Base-by-base conservation (phyloP, 2,329 filamentous ascomycete genomes). In the Fusarium acutatum region DNA sequence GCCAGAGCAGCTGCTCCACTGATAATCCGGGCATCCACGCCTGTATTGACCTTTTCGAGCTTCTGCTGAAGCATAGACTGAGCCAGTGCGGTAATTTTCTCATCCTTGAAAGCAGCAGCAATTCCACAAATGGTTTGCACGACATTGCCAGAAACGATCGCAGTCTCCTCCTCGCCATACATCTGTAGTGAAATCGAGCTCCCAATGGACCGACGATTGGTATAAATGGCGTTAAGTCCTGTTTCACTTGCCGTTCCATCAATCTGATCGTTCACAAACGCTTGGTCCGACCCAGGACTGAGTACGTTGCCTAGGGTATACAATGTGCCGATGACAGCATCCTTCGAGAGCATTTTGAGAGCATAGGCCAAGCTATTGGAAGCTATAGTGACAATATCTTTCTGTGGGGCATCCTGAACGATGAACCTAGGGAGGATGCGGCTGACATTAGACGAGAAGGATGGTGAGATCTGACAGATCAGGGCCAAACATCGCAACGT, bases 41-140 rank as follows among this genome's bases (percentile, higher is more conserved):
- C 85, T 67, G 89, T 87, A 78, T 90, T 96, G 62, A 98, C 90
- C 82, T 96, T 96, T 69, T 93, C 92, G 65, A 98, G 89, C 82
- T 99, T 98, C 79, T 99, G 96, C n/a, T 97, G 84, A 30, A 99
- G 89, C 91, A 99, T 98, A 2, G 95, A 97, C 77, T 98, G 93
- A 6, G 95, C 96, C 59, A 99, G 86, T 10, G 95, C 95, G 12
- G 93, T 96, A 60, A 99, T 97, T 83, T 98, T 97, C 67, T 94
- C 91, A 78, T 99, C 95, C 53, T 92, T 89, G 79, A 92, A 95
- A 64, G 90, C 91, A 28, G 88, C 90, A 2, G 96, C 94, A 80
- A 99, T 94, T n/a, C 91, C 92, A 64, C 97, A 96, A 69, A 99
- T 96, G 1, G 96, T 94, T 79, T 97, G 92, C n/a, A 98, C 91